Conservation (phyloP, 2,329 filamentous ascomycete genomes). For the Penicillium sp. region DNA sequence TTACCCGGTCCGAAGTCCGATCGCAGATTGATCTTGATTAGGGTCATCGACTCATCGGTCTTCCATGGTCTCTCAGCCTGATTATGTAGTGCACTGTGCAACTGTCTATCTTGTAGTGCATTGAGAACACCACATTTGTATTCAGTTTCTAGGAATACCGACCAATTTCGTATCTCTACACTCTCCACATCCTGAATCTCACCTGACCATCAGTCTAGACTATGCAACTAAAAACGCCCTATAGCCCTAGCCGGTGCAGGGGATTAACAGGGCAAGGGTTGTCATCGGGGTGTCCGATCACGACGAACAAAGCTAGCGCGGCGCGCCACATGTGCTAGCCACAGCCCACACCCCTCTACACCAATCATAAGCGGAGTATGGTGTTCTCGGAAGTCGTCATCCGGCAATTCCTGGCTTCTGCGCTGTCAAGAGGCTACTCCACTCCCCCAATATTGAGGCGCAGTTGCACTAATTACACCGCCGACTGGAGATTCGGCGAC, state of each 20-base stretch:
- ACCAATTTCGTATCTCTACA: not conserved
- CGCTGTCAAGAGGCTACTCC: not conserved
- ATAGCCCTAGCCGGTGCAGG: slow-evolving; percentile 7
- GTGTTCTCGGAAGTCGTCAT: not conserved
- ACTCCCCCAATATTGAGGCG: slow-evolving; percentile 7
- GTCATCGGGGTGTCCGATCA: slow-evolving; percentile 8
- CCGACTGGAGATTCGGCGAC: slow-evolving; percentile 10
- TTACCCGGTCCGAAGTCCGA: not conserved
- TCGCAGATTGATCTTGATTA: not conserved
- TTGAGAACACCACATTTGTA: too few species aligned
- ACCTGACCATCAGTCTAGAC: not conserved
- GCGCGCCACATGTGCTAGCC: slow-evolving; percentile 7
- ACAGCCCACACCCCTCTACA: not conserved
- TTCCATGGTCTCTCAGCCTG: not conserved
- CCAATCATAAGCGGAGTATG: slow-evolving; percentile 1
- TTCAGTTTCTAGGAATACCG: too few species aligned
- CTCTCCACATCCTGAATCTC: not conserved
- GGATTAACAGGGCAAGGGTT: slow-evolving; percentile 1
- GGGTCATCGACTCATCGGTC: not conserved
- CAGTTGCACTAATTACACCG: slow-evolving; percentile 18
- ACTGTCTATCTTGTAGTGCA: not conserved
- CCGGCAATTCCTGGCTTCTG: not conserved
- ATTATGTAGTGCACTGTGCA: too few species aligned
- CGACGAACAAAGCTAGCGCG: not conserved
- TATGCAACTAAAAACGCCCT: slow-evolving; percentile 1